A percentile compares a stretch with the other conserved stretches of the same genome.
Conservation (phyloP, 768 basidiomycete species). For the Xanthoconium stramineum region DNA sequence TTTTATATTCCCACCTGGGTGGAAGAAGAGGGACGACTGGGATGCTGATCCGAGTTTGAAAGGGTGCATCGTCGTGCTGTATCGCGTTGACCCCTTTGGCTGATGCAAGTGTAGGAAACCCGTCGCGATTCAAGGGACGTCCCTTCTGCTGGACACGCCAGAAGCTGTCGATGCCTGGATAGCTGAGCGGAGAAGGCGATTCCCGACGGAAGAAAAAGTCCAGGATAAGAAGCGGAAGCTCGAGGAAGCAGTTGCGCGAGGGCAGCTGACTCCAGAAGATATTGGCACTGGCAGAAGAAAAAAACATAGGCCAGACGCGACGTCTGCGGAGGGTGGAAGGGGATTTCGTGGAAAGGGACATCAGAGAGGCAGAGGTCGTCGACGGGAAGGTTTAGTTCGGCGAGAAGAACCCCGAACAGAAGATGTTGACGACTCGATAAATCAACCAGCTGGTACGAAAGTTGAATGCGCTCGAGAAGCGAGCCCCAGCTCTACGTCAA, state of each 20-base stretch:
- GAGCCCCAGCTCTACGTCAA: conserved; percentile 21
- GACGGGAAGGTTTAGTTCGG: conserved; percentile 10
- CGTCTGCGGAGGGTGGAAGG: neutral
- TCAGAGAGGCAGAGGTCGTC: conserved; percentile 33
- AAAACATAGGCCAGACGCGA: conserved; percentile 34
- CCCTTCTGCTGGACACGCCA: conserved; percentile 70
- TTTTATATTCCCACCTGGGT: conserved; percentile 74
- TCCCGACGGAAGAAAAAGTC: conserved; percentile 67
- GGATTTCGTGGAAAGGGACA: conserved; percentile 5
- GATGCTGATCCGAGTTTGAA: conserved; percentile 80
- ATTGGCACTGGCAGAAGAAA: conserved; percentile 41
- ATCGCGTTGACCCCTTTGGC: neutral
- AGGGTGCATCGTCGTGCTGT: conserved; percentile 46
- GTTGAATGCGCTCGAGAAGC: conserved; percentile 1
- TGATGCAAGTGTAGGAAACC: conserved; percentile 50
- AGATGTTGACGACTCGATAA: neutral
- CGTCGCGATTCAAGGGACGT: conserved; percentile 77
- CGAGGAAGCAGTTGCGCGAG: conserved; percentile 76
- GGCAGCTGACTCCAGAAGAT: conserved; percentile 60
- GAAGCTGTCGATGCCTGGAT: conserved; percentile 86
- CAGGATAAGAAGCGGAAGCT: conserved; percentile 80
- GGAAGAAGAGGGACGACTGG: conserved; percentile 66
- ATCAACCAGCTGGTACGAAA: neutral
- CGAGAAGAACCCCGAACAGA: neutral
- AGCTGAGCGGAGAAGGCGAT: conserved; percentile 81